Evolutionary conservation across 2,329 filamentous ascomycete species (phyloP).

Genomic region (Colletotrichum liaoningense): DNA sequence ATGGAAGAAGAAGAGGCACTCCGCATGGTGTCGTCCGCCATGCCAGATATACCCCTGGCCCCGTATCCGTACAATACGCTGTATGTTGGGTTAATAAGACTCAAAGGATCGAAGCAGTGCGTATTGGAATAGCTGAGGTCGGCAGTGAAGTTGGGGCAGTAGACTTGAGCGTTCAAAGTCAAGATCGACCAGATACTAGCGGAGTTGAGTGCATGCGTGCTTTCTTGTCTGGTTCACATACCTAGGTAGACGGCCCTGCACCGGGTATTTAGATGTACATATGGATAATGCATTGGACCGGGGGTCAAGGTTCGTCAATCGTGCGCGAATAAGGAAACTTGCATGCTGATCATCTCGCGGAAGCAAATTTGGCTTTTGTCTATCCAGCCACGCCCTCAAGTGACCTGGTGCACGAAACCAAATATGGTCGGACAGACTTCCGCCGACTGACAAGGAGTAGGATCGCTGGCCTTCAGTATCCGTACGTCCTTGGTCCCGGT

Average conservation of each 20-base stretch:
- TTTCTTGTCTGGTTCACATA: background rate
- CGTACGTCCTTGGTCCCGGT: background rate
- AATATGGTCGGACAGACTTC: constrained; percentile 15
- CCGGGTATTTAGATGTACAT: background rate
- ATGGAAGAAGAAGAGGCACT: background rate
- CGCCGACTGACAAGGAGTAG: constrained; percentile 10
- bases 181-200: background rate
- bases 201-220: background rate
- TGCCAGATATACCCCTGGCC: background rate
- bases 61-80: background rate
- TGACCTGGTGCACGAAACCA: background rate
- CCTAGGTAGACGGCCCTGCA: background rate
- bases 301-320: background rate
- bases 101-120: background rate
- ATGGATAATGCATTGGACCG: background rate
- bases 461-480: constrained; percentile 2
- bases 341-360: constrained; percentile 13
- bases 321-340: constrained; percentile 10
- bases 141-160: background rate
- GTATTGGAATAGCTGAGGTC: background rate
- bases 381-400: constrained; percentile 14
- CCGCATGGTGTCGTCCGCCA: background rate
- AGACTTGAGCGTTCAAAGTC: background rate
- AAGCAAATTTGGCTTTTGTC: constrained; percentile 12
- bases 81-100: background rate